phyloP scores from a whole-genome alignment of 768 basidiomycete genomes.

The Leccinellum albellum region DNA sequence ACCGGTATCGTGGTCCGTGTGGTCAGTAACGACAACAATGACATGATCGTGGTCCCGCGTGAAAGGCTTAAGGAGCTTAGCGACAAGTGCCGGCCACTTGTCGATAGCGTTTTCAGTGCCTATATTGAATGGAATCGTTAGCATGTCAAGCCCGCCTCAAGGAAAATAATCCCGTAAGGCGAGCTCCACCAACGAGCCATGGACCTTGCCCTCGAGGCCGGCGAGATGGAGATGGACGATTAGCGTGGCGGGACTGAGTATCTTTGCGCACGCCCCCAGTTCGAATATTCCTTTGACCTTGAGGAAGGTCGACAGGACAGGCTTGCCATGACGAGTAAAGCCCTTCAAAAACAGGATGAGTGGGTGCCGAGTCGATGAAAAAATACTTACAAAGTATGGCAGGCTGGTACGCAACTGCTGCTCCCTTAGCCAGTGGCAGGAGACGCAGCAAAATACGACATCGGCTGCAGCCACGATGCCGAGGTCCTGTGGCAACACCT shows the following conservation, averaged over 20 bases:
- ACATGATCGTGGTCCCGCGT: not conserved
- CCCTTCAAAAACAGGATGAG: not conserved
- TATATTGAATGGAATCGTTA: not conserved
- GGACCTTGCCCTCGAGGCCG: not conserved
- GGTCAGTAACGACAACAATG: not conserved
- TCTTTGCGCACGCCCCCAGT: not conserved
- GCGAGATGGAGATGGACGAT: not conserved
- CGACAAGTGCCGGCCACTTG: not conserved
- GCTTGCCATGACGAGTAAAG: not conserved
- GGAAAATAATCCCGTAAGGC: not conserved
- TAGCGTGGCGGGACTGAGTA: not conserved
- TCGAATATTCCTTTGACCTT: not conserved
- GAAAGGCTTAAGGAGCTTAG: not conserved
- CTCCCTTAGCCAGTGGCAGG: not conserved
- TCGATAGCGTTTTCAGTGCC: not conserved
- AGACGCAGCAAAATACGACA: not conserved
- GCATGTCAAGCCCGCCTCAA: not conserved
- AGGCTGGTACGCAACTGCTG: not conserved
- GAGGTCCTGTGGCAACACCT: not conserved
- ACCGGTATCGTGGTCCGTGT: not conserved
- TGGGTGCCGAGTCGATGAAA: no score
- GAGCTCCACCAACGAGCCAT: not conserved
- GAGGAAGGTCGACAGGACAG: not conserved
- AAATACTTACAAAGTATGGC: not conserved
- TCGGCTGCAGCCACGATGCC: not conserved